These are phyloP conservation scores for Aspergillus sp. DNA, from an alignment of 2,329 filamentous ascomycete genomes.

Conservation along the genomic window DNA sequence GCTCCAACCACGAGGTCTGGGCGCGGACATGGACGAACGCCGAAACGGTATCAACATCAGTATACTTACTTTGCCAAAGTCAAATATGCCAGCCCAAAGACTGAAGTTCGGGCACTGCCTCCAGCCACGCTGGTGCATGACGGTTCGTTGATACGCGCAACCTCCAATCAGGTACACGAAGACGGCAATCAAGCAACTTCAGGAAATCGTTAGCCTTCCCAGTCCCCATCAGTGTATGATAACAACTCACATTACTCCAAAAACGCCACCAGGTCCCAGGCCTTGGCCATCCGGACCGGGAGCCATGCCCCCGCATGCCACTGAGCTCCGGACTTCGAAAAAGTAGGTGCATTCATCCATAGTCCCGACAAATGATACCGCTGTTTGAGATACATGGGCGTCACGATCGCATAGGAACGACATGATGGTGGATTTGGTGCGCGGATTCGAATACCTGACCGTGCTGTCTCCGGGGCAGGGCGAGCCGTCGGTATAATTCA, in stretches of 20 bases:
- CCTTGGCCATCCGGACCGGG: slow-evolving; percentile 46
- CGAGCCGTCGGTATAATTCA: slow-evolving; percentile 70
- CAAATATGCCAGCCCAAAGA: slow-evolving; percentile 81
- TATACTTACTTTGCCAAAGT: slow-evolving; percentile 67
- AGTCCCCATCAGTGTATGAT: slow-evolving; percentile 17
- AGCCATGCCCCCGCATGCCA: slow-evolving; percentile 69
- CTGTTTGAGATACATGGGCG: slow-evolving; percentile 57
- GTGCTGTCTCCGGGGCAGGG: slow-evolving; percentile 47
- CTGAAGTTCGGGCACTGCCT: slow-evolving; percentile 89
- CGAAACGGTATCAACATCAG: slow-evolving; percentile 31
- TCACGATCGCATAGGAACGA: slow-evolving; percentile 90
- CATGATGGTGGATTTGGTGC: slow-evolving; percentile 70
- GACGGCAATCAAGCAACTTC: slow-evolving; percentile 57
- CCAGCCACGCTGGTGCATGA: slow-evolving; percentile 91
- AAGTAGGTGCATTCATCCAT: slow-evolving; percentile 91
- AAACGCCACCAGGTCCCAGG: slow-evolving; percentile 66
- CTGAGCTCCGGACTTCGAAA: slow-evolving; percentile 81
- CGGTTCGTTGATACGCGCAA: slow-evolving; percentile 89
- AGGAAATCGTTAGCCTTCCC: slow-evolving; percentile 10
- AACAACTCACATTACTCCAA: slow-evolving; percentile 69
- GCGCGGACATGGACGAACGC: slow-evolving; percentile 18
- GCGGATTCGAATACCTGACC: slow-evolving; percentile 13
- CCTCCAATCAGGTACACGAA: slow-evolving; percentile 86
- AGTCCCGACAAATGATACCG: slow-evolving; percentile 76
- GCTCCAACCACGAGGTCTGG: slow-evolving; percentile 14